These are phyloP conservation scores for Agrocybe praecox DNA, from an alignment of 768 basidiomycete genomes.

Conservation along the genomic window DNA sequence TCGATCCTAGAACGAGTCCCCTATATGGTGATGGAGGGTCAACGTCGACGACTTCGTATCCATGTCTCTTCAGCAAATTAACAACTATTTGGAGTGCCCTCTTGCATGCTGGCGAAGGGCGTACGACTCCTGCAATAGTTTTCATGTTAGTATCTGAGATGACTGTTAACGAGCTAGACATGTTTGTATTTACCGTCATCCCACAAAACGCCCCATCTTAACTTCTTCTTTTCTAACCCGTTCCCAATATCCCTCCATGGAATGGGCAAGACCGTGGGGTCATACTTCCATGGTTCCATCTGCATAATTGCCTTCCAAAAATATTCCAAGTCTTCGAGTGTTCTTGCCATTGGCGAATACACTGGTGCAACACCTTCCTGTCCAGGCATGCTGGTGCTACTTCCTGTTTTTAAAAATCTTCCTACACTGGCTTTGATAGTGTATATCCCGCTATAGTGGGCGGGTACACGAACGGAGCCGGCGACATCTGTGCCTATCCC, in stretches of 20 bases:
- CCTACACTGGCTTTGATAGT: slow-evolving; percentile 53
- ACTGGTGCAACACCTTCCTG: slow-evolving; percentile 60
- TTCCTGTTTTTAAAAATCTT: slow-evolving; percentile 50
- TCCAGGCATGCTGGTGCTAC: slow-evolving; percentile 48
- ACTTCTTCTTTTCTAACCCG: slow-evolving; percentile 29
- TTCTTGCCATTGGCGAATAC: slow-evolving; percentile 64
- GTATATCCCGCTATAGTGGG: slow-evolving; percentile 67
- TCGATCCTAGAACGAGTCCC: slow-evolving; percentile 52
- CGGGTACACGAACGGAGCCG: slow-evolving; percentile 67
- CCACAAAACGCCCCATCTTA: slow-evolving; percentile 65
- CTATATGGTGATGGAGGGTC: slow-evolving; percentile 53
- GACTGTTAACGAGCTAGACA: too few relatives aligned
- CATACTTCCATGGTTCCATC: slow-evolving; percentile 70
- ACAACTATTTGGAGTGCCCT: slow-evolving; percentile 55
- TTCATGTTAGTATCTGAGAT: slow-evolving; percentile 7
- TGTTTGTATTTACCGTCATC: slow-evolving; percentile 50
- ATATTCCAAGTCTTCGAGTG: slow-evolving; percentile 60
- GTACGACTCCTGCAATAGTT: slow-evolving; percentile 45
- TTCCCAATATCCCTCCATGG: slow-evolving; percentile 35
- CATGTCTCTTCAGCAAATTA: slow-evolving; percentile 41
- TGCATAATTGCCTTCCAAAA: slow-evolving; percentile 63
- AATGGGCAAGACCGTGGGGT: slow-evolving; percentile 49
- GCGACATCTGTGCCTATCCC: slow-evolving; percentile 74
- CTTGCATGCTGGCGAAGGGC: slow-evolving; percentile 59
- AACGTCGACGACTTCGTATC: slow-evolving; percentile 54